These are phyloP conservation scores for Protomyces gravidus DNA, from an alignment of 1,139 yeast species.

Conservation along the genomic window DNA sequence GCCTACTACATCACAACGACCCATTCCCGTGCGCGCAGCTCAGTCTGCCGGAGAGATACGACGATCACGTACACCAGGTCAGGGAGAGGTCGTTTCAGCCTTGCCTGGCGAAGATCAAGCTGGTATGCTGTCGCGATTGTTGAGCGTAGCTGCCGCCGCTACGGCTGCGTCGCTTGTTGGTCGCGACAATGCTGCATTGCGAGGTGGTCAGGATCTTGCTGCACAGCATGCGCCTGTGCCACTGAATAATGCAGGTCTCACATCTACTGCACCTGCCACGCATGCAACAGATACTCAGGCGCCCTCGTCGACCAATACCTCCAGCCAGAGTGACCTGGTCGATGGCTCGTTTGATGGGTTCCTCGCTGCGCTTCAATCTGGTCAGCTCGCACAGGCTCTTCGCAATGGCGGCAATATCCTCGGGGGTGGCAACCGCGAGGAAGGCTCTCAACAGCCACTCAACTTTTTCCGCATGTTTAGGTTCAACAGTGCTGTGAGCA, in stretches of 20 bases:
- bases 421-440: conserved; percentile 24
- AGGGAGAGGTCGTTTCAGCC: conserved; percentile 16
- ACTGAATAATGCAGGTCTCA: neutral
- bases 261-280: conserved; percentile 21
- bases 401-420: conserved; percentile 34
- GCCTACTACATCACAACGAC: neutral
- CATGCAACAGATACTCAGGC: neutral
- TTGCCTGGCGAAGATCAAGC: conserved; percentile 43
- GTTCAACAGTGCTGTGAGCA: conserved; percentile 37
- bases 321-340: conserved; percentile 9
- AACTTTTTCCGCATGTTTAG: conserved; percentile 55
- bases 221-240: neutral
- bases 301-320: neutral
- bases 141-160: conserved; percentile 49
- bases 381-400: conserved; percentile 44
- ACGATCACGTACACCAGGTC: neutral
- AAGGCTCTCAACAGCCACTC: conserved; percentile 35
- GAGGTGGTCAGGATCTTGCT: conserved; percentile 28
- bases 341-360: conserved; percentile 45
- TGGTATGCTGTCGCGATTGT: conserved; percentile 45
- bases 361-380: conserved; percentile 44
- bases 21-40: neutral
- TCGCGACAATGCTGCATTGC: conserved; percentile 34
- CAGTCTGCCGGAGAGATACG: neutral
- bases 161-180: conserved; percentile 47